phyloP scores from a whole-genome alignment of 805 yeast genomes.

The Ogataea degrootiae region DNA sequence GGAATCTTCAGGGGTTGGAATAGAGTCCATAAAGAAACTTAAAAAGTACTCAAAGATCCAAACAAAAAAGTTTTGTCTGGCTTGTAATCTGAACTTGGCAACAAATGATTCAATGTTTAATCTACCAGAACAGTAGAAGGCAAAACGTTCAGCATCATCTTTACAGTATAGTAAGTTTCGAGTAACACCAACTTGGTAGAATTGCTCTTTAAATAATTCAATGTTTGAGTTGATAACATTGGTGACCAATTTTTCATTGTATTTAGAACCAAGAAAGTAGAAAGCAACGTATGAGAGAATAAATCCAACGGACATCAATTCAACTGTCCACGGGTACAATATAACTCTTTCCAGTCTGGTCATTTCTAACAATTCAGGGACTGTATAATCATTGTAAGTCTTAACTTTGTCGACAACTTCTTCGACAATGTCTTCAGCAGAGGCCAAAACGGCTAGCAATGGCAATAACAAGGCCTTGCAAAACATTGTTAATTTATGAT shows the following conservation, averaged over 20 bases:
- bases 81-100: conserved; percentile 57
- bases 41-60: conserved; percentile 60
- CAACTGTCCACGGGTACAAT: conserved; percentile 74
- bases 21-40: conserved; percentile 51
- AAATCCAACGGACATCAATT: conserved; percentile 49
- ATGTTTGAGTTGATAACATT: conserved; percentile 42
- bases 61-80: conserved; percentile 76
- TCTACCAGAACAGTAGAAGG: conserved; percentile 86
- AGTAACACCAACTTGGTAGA: conserved; percentile 70
- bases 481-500: not conserved
- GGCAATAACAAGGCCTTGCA: not conserved
- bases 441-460: not conserved
- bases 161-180: conserved; percentile 43
- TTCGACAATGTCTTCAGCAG: conserved; percentile 1
- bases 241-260: conserved; percentile 54
- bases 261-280: conserved; percentile 54
- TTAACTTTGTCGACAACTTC: not conserved
- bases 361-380: conserved; percentile 36
- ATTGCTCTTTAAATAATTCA: conserved; percentile 58
- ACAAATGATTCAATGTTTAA: conserved; percentile 61
- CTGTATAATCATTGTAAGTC: not conserved
- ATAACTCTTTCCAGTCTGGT: conserved; percentile 53
- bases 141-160: conserved; percentile 59
- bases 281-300: conserved; percentile 44
- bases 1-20: conserved; percentile 53